Evolutionary conservation across 257 asterid species (phyloP).

Genomic region (Solanum tacnaense): DNA sequence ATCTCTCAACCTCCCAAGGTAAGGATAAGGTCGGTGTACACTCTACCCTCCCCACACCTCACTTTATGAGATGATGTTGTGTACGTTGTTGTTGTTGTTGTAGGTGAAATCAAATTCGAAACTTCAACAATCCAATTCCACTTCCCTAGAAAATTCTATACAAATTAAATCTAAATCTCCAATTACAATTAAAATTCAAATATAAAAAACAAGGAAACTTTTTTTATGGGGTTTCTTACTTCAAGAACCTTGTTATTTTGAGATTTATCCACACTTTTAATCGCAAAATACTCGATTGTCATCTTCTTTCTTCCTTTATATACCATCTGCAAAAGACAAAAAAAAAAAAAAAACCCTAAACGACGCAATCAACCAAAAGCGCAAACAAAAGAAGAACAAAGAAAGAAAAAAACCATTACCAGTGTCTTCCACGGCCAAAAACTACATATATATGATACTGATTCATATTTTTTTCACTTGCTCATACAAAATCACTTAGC

Average conservation of each 20-base stretch:
- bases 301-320: slow-evolving; percentile 95
- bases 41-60: too few species aligned
- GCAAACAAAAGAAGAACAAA: too few species aligned
- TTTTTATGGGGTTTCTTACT: slow-evolving; percentile 33
- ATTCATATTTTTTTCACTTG: too few species aligned
- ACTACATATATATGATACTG: too few species aligned
- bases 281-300: slow-evolving; percentile 78
- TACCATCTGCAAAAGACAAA: slow-evolving; percentile 43
- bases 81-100: neutral
- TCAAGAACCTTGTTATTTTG: slow-evolving; percentile 87
- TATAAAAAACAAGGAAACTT: neutral
- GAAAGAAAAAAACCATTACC: too few species aligned
- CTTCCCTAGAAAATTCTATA: neutral
- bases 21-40: too few species aligned
- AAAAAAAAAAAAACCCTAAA: too few species aligned
- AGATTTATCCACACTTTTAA: slow-evolving; percentile 88
- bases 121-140: neutral
- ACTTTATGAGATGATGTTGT: too few species aligned
- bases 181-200: neutral
- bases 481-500: too few species aligned
- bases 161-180: neutral
- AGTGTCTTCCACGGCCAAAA: too few species aligned
- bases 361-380: too few species aligned
- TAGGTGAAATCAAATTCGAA: neutral
- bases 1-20: neutral